These are phyloP conservation scores for Termitomyces sp. DNA, from an alignment of 768 basidiomycete genomes.

Conservation along the genomic window DNA sequence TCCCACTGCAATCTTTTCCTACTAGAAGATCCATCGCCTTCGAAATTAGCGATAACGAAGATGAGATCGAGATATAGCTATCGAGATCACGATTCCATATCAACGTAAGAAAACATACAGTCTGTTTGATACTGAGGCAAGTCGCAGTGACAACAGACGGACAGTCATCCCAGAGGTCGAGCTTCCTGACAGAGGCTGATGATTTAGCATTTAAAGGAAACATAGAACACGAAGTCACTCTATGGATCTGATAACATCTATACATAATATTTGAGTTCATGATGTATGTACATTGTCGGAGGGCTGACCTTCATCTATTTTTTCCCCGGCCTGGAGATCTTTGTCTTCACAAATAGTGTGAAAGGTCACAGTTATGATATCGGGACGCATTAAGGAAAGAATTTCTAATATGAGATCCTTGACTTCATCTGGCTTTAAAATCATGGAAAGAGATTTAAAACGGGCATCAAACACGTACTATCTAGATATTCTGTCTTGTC, in stretches of 20 bases:
- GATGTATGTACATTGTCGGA: neutral
- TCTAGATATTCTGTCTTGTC: constrained; percentile 16
- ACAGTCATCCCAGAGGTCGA: neutral
- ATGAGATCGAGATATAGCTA: neutral
- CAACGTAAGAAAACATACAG: constrained; percentile 28
- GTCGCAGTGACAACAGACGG: neutral
- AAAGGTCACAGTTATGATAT: constrained; percentile 14
- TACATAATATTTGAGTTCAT: neutral
- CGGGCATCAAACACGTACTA: constrained; percentile 13
- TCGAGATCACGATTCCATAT: constrained; percentile 24
- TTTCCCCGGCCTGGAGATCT: constrained; percentile 18
- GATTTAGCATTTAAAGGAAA: neutral
- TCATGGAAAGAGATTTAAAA: neutral
- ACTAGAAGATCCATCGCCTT: constrained; percentile 4
- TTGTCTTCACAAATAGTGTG: constrained; percentile 16
- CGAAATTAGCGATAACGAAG: constrained; percentile 8
- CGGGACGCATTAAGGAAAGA: constrained; percentile 18
- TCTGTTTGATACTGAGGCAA: constrained; percentile 17
- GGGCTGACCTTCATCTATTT: constrained; percentile 27
- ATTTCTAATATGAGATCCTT: constrained; percentile 27
- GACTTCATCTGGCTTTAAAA: constrained; percentile 16
- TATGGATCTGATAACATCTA: constrained; percentile 8
- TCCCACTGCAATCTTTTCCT: neutral
- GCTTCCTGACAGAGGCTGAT: neutral
- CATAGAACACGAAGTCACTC: neutral